Percentiles rank a stretch among this genome's conserved stretches.
Evolutionary conservation across 2,329 filamentous ascomycete genomes (phyloP).

Genomic region (Aspergillus vadensis): DNA sequence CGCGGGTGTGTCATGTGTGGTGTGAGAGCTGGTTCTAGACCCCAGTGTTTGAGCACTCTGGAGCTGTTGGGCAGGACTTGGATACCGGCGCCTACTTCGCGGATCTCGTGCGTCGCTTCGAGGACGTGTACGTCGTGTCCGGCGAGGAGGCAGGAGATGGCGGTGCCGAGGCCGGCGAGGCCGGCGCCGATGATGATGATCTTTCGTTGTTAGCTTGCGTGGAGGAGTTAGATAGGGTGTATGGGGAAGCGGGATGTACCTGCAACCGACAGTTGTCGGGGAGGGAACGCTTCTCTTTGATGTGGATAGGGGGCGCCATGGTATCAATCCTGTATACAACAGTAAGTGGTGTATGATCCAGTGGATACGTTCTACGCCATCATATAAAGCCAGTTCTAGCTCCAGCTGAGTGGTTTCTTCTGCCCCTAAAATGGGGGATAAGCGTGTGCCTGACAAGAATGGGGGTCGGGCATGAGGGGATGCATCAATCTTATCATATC

Average conservation of each 20-base stretch:
- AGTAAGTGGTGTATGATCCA: too few relatives aligned
- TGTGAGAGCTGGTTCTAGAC: slow-evolving; percentile 46
- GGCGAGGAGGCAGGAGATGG: slow-evolving; percentile 29
- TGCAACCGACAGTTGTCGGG: slow-evolving; percentile 52
- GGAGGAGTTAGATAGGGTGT: too few relatives aligned
- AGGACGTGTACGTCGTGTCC: slow-evolving; percentile 30
- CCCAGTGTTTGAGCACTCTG: slow-evolving; percentile 39
- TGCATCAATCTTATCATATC: neutral
- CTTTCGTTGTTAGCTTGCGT: neutral
- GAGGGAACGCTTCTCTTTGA: slow-evolving; percentile 39
- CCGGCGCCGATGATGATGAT: slow-evolving; percentile 40
- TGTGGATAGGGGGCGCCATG: slow-evolving; percentile 52
- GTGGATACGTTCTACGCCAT: neutral
- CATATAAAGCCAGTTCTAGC: neutral
- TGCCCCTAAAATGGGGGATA: too few relatives aligned
- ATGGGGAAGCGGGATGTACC: slow-evolving; percentile 20
- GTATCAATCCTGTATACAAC: neutral
- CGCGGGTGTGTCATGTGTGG: slow-evolving; percentile 46
- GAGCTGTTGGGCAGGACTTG: slow-evolving; percentile 32
- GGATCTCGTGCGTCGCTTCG: slow-evolving; percentile 28
- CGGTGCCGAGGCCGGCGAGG: slow-evolving; percentile 30
- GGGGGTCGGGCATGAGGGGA: neutral
- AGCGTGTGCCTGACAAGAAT: neutral
- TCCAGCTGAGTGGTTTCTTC: too few relatives aligned
- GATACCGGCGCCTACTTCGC: slow-evolving; percentile 33